phyloP scores from a whole-genome alignment of 345 rosid species.

The Eucalyptus sp. region DNA sequence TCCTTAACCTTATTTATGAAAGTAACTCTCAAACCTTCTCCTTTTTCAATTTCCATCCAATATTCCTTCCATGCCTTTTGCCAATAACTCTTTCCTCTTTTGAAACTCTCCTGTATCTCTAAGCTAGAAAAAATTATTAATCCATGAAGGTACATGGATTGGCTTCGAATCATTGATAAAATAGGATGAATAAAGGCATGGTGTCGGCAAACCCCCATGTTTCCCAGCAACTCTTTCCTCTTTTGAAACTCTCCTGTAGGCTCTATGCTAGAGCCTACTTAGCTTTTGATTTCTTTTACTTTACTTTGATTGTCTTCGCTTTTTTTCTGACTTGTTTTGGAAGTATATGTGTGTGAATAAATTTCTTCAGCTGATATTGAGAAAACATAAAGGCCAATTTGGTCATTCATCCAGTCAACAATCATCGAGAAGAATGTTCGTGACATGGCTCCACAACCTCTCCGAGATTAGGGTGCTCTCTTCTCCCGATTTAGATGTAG shows the following conservation, averaged over 20 bases:
- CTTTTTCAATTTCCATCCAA: neutral
- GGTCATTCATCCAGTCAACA: neutral
- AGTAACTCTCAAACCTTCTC: neutral
- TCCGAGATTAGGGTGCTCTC: rapidly evolving
- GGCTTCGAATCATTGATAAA: neutral
- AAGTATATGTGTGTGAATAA: neutral
- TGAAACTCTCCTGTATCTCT: too few species aligned
- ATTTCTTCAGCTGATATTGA: neutral
- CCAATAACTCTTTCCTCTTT: neutral
- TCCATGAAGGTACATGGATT: neutral
- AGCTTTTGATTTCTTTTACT: neutral
- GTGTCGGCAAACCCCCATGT: neutral
- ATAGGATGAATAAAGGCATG: neutral
- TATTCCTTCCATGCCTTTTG: neutral
- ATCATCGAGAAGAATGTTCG: neutral
- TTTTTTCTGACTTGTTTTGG: neutral
- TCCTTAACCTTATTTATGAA: neutral
- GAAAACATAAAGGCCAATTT: too few species aligned
- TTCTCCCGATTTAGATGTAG: neutral
- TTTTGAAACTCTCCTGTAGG: neutral
- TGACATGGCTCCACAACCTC: neutral
- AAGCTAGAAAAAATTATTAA: too few species aligned
- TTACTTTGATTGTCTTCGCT: neutral
- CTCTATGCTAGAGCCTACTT: neutral
- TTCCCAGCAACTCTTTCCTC: neutral